These are phyloP conservation scores for Parascedosporium putredinis DNA, from an alignment of 2,329 filamentous ascomycete species.

Conservation along the genomic window DNA sequence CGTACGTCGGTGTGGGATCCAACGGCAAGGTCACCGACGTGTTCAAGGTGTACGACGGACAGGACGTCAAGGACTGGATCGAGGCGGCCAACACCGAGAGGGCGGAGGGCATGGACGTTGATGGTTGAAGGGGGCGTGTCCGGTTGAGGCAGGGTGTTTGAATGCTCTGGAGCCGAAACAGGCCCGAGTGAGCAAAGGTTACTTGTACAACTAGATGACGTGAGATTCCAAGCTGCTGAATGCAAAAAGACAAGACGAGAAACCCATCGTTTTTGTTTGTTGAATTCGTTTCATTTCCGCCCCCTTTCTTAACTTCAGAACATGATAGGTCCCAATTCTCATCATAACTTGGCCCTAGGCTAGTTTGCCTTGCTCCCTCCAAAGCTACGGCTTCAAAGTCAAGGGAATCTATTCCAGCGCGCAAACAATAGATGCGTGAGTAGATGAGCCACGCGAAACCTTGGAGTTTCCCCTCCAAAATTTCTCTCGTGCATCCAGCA, in stretches of 20 bases:
- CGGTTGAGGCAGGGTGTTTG: background rate
- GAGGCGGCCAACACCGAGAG: conserved; percentile 47
- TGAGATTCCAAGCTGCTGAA: background rate
- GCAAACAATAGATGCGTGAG: no score
- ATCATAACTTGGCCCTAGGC: no score
- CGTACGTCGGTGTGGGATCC: conserved; percentile 58
- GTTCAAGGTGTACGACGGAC: conserved; percentile 85
- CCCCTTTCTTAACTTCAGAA: no score
- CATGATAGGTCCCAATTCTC: no score
- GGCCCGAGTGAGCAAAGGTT: background rate
- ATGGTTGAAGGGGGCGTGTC: conserved; percentile 13
- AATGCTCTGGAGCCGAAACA: background rate
- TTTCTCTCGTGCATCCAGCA: no score
- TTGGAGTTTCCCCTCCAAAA: no score
- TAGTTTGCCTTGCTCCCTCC: no score
- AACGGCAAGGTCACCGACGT: conserved; percentile 49
- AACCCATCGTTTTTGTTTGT: no score
- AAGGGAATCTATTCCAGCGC: no score
- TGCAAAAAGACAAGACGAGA: background rate
- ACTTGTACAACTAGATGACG: conserved; percentile 3
- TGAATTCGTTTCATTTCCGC: no score
- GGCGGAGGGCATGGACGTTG: conserved; percentile 27
- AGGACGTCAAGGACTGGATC: conserved; percentile 76
- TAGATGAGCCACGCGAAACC: no score
- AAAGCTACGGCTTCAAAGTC: no score